A percentile compares a stretch with the other conserved stretches of the same genome.
Evolutionary conservation across 192 early-diverging fungal species (phyloP).

Genomic region (Backusella tarrabulga): DNA sequence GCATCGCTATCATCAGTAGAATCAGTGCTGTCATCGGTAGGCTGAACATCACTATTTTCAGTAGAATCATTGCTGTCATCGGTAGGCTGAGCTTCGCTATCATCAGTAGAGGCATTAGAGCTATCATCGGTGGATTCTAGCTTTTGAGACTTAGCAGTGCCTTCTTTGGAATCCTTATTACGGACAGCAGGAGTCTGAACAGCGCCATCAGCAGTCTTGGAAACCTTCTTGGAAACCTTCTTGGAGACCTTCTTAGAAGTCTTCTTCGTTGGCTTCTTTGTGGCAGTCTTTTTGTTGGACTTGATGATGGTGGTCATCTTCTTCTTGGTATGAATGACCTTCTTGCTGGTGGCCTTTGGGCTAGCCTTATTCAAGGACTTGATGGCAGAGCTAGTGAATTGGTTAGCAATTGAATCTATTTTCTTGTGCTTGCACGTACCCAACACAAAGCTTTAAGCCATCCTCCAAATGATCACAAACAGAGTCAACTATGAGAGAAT

Average conservation of each 20-base stretch:
- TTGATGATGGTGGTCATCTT: conserved; percentile 1
- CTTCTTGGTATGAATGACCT: not conserved
- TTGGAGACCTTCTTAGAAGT: not conserved
- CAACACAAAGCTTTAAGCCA: not conserved
- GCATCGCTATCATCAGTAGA: not conserved
- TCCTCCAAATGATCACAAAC: not conserved
- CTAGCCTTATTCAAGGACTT: conserved; percentile 4
- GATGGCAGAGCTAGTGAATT: not conserved
- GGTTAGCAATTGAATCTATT: not conserved
- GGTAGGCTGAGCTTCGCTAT: not conserved
- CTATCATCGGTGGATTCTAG: not conserved
- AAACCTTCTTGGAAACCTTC: not conserved
- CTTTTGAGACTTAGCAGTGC: not conserved
- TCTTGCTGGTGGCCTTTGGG: not conserved
- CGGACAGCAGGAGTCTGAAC: not conserved
- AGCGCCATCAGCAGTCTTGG: not conserved
- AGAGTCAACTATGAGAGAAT: not conserved
- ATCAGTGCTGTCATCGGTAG: not conserved
- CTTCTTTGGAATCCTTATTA: not conserved
- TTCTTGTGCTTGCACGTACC: not conserved
- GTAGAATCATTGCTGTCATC: not conserved
- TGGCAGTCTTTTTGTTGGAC: not conserved
- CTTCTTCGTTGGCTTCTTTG: not conserved
- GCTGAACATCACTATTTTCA: too few species aligned
- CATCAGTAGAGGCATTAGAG: not conserved